Conservation (phyloP, 306 rosid genomes). For the Gillenia trifoliata region DNA sequence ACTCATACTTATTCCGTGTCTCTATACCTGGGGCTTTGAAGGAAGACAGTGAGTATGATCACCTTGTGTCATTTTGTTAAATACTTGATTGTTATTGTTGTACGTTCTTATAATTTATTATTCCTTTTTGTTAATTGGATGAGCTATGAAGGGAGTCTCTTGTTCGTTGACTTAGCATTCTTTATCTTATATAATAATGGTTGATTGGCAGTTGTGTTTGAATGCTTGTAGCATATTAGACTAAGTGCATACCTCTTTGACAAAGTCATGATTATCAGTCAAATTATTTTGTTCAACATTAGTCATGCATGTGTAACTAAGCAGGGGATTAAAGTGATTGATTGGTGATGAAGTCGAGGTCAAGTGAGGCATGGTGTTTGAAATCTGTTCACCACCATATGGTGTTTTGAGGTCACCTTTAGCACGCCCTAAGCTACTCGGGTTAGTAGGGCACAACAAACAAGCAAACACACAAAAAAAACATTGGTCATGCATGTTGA, state of each 20-base stretch:
- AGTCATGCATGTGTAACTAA: not conserved
- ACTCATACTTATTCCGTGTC: constrained; percentile 61
- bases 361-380: too few species aligned
- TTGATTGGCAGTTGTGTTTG: not conserved
- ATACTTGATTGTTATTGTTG: not conserved
- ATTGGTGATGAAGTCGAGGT: too few species aligned
- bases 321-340: not conserved
- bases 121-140: not conserved
- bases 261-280: not conserved
- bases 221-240: not conserved
- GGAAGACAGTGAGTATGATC: constrained; percentile 71
- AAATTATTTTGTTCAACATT: not conserved
- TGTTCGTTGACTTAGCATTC: not conserved
- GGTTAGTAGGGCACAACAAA: too few species aligned
- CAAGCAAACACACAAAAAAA: too few species aligned
- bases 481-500: not conserved
- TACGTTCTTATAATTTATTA: not conserved
- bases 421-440: too few species aligned
- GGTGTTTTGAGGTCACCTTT: too few species aligned
- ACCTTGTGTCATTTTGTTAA: not conserved
- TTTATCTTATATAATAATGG: not conserved
- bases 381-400: too few species aligned
- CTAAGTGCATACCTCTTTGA: not conserved
- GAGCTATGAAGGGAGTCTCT: not conserved
- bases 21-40: constrained; percentile 79